Conservation (phyloP, 495 filamentous ascomycete species). For the Aspergillus hancockii region DNA sequence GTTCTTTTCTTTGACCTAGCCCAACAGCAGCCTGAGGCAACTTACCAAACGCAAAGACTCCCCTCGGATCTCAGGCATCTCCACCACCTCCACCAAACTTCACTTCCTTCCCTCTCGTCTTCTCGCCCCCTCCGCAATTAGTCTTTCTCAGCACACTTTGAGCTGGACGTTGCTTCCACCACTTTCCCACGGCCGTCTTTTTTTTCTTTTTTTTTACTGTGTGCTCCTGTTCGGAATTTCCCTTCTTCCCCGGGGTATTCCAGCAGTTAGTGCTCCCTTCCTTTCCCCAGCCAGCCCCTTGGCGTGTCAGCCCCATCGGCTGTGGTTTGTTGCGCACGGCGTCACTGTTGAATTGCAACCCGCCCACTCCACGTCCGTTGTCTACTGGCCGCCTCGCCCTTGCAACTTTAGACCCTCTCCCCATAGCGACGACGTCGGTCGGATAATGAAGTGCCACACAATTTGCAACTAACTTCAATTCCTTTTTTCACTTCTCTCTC, state of each 20-base stretch:
- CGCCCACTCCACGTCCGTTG: constrained; percentile 13
- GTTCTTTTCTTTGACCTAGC: not conserved
- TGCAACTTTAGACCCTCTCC: constrained; percentile 1
- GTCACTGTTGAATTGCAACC: constrained; percentile 20
- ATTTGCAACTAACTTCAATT: constrained; percentile 26
- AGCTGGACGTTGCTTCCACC: not conserved
- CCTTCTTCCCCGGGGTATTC: constrained; percentile 8
- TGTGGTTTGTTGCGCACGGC: constrained; percentile 5
- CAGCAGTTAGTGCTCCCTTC: constrained; percentile 8
- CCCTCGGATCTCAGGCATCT: constrained; percentile 7
- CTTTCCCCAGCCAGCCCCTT: constrained; percentile 5
- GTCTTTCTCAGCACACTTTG: not conserved
- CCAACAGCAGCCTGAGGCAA: constrained; percentile 12
- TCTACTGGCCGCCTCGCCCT: constrained; percentile 12
- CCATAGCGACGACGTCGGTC: constrained; percentile 6
- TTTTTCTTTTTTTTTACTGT: not conserved
- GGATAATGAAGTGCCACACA: constrained; percentile 35
- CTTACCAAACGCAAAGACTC: not conserved
- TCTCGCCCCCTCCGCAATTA: constrained; percentile 7
- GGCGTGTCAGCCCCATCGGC: constrained; percentile 14
- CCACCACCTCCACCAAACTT: constrained; percentile 2
- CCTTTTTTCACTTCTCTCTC: constrained; percentile 13
- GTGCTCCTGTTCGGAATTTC: constrained; percentile 10
- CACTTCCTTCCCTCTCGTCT: constrained; percentile 1
- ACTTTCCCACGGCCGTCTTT: constrained; percentile 1